These are phyloP conservation scores for Strobilomyces dryophilus DNA, from an alignment of 768 basidiomycete species.

Conservation along the genomic window DNA sequence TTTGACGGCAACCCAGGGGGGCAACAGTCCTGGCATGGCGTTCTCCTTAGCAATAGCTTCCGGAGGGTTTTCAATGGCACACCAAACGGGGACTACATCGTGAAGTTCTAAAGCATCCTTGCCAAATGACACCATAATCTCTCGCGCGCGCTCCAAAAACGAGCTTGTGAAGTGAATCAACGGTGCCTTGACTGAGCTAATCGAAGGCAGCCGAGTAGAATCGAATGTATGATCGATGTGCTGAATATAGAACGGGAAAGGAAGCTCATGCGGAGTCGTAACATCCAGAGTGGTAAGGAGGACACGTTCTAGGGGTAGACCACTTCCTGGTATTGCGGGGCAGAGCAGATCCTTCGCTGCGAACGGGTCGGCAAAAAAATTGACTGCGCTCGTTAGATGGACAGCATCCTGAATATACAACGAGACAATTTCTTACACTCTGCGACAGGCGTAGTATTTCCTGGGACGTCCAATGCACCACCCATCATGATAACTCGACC, in stretches of 20 bases:
- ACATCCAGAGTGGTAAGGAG: conserved; percentile 76
- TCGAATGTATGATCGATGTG: conserved; percentile 61
- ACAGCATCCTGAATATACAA: background rate
- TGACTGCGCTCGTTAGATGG: conserved; percentile 46
- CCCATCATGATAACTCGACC: conserved; percentile 88
- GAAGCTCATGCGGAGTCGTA: conserved; percentile 74
- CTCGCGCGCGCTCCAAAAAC: conserved; percentile 69
- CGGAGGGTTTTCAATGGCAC: conserved; percentile 69
- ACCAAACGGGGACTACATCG: conserved; percentile 88
- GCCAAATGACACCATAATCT: conserved; percentile 75
- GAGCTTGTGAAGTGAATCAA: conserved; percentile 75
- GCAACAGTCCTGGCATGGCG: conserved; percentile 26
- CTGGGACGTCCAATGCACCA: conserved; percentile 88
- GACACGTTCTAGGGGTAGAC: conserved; percentile 63
- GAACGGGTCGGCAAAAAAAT: conserved; percentile 84
- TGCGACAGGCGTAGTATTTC: conserved; percentile 76
- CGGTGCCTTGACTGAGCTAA: conserved; percentile 45
- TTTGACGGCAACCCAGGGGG: conserved; percentile 53
- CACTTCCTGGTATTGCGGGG: conserved; percentile 33
- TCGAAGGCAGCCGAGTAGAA: conserved; percentile 46
- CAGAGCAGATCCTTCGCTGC: conserved; percentile 70
- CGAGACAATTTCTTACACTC: conserved; percentile 58
- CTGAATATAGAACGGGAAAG: conserved; percentile 58
- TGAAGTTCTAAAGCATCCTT: conserved; percentile 88
- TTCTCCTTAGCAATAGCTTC: conserved; percentile 25